phyloP scores from a whole-genome alignment of 768 basidiomycete species.

The Mycena amicta region DNA sequence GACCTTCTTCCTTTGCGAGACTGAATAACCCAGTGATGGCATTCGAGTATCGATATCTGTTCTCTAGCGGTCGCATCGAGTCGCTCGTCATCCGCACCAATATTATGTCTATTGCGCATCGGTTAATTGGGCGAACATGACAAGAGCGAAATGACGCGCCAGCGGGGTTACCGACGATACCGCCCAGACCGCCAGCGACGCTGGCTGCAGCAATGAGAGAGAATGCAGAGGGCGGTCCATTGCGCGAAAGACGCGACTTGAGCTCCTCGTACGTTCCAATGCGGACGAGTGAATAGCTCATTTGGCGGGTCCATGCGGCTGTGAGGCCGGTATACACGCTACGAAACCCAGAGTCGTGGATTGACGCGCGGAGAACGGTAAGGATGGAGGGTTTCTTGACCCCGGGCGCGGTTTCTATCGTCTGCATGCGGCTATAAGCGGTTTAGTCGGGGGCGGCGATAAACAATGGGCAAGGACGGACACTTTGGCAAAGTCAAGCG shows the following conservation, averaged over 20 bases:
- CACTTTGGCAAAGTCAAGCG: slow-evolving; percentile 87
- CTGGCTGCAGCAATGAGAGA: slow-evolving; percentile 65
- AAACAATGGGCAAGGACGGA: slow-evolving; percentile 34
- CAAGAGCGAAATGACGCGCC: slow-evolving; percentile 41
- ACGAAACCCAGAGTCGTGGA: slow-evolving; percentile 67
- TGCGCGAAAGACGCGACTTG: slow-evolving; percentile 56
- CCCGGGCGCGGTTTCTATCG: slow-evolving; percentile 47
- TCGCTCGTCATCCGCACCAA: slow-evolving; percentile 91
- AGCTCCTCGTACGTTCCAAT: slow-evolving; percentile 82
- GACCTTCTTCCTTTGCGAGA: slow-evolving; percentile 70
- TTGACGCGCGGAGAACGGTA: slow-evolving; percentile 62
- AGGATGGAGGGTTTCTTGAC: slow-evolving; percentile 65
- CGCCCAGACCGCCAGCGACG: slow-evolving; percentile 79
- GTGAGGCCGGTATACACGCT: slow-evolving; percentile 82
- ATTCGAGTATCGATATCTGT: slow-evolving; percentile 78
- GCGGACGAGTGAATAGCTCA: slow-evolving; percentile 89
- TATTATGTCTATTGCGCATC: slow-evolving; percentile 59
- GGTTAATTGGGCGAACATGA: slow-evolving; percentile 4
- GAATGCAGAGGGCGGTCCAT: slow-evolving; percentile 54
- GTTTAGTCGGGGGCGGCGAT: slow-evolving; percentile 6
- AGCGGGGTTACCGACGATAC: slow-evolving; percentile 84
- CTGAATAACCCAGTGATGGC: slow-evolving; percentile 71
- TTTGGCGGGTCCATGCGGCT: slow-evolving; percentile 84
- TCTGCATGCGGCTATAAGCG: slow-evolving; percentile 75
- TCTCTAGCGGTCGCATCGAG: slow-evolving; percentile 68